Conservation (phyloP, 257 asterid genomes). For the Rauvolfia tetraphylla region DNA sequence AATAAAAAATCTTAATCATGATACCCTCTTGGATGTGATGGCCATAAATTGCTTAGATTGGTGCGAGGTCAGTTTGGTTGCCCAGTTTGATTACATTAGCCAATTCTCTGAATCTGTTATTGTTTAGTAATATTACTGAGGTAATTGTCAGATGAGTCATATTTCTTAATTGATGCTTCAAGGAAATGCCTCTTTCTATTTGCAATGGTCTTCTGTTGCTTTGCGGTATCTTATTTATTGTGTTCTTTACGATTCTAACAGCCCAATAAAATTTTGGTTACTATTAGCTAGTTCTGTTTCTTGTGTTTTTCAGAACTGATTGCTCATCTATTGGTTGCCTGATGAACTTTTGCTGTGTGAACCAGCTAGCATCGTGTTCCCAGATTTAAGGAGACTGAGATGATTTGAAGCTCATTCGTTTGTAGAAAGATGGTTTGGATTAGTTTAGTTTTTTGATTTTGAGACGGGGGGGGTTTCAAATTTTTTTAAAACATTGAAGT, state of each 20-base stretch:
- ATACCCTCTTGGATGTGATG: slow-evolving; percentile 41
- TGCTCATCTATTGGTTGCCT: not conserved
- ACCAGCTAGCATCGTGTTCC: not conserved
- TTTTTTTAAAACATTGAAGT: too few species aligned
- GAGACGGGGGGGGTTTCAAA: too few species aligned
- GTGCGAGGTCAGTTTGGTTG: slow-evolving; percentile 59
- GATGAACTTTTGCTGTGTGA: not conserved
- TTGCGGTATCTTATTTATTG: not conserved
- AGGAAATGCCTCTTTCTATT: not conserved
- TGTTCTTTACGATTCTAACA: not conserved
- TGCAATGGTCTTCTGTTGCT: not conserved
- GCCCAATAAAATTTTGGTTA: not conserved
- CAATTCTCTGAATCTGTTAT: not conserved
- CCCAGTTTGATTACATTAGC: not conserved
- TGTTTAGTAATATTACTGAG: not conserved
- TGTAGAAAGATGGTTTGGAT: not conserved
- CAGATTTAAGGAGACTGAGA: not conserved
- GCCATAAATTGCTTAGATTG: slow-evolving; percentile 82
- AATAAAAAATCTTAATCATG: slow-evolving; percentile 38
- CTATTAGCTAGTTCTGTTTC: not conserved
- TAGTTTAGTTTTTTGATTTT: not conserved
- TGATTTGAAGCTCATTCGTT: not conserved
- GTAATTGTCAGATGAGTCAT: not conserved
- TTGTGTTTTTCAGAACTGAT: too few species aligned
- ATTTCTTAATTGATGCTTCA: not conserved